Percentiles rank a stretch among this genome's conserved stretches.
Evolutionary conservation across 1,139 yeast species (phyloP).

Genomic region (Citeromyces hawaiiensis): DNA sequence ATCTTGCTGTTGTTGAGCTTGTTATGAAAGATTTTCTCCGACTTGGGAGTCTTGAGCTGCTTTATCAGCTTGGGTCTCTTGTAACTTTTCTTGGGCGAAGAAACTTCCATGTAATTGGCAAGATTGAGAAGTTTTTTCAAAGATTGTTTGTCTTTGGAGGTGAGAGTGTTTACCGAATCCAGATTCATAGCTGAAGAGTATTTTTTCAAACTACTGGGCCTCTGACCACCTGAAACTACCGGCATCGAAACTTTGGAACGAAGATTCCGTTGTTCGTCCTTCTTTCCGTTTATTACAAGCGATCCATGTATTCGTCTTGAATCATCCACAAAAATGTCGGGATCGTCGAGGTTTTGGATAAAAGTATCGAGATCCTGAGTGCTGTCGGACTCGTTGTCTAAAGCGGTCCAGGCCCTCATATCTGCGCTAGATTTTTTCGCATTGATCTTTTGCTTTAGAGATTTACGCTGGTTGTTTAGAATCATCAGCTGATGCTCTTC

Average conservation of each 20-base stretch:
- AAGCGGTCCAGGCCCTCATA: not conserved
- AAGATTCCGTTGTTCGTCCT: not conserved
- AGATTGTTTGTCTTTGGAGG: constrained; percentile 5
- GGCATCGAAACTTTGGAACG: not conserved
- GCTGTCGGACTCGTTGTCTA: not conserved
- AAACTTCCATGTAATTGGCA: constrained; percentile 5
- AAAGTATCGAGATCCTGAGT: not conserved
- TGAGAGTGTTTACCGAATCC: not conserved
- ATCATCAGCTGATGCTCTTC: not conserved
- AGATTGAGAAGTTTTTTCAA: constrained; percentile 5
- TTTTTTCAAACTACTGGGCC: not conserved
- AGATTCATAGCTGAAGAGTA: not conserved
- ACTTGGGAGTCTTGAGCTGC: constrained; percentile 15
- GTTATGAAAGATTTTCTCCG: constrained; percentile 2
- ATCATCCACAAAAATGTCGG: not conserved
- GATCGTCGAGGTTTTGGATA: not conserved
- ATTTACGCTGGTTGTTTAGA: not conserved
- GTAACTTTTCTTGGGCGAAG: constrained; percentile 2
- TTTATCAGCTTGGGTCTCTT: constrained; percentile 14
- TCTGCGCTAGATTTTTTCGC: not conserved
- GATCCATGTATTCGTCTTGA: not conserved
- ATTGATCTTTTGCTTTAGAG: not conserved
- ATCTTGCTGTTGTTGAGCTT: constrained; percentile 20
- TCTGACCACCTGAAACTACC: not conserved
- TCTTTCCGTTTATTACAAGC: not conserved